Evolutionary conservation across 1,284 basidiomycete species (phyloP).

Genomic region (Marasmius tenuissimus): DNA sequence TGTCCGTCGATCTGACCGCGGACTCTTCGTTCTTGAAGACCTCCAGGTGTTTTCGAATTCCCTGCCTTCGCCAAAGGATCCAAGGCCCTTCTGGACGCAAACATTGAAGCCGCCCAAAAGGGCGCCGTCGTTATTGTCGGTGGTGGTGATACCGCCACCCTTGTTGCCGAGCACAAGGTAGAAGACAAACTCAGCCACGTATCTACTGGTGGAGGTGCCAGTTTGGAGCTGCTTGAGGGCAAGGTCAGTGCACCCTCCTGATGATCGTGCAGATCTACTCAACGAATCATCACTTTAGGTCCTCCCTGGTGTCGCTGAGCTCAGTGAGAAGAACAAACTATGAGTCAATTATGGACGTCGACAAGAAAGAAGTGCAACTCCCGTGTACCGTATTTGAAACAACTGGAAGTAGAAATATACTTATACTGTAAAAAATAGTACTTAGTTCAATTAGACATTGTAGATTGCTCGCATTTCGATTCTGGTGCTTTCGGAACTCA

Average conservation of each 20-base stretch:
- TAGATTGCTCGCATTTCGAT: too few relatives aligned
- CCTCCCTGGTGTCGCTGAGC: slow-evolving; percentile 82
- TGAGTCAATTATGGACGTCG: background rate
- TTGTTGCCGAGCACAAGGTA: slow-evolving; percentile 79
- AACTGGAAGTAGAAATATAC: too few relatives aligned
- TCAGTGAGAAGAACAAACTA: slow-evolving; percentile 51
- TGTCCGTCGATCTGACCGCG: background rate
- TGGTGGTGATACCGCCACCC: slow-evolving; percentile 91
- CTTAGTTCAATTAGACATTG: too few relatives aligned
- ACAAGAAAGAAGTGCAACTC: too few relatives aligned
- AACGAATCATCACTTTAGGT: slow-evolving; percentile 40
- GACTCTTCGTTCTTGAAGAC: slow-evolving; percentile 41
- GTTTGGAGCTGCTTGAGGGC: slow-evolving; percentile 94
- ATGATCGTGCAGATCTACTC: background rate
- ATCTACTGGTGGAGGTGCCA: slow-evolving; percentile 96
- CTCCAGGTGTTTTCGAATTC: slow-evolving; percentile 98
- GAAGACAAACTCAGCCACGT: slow-evolving; percentile 95
- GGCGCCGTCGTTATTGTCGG: slow-evolving; percentile 94
- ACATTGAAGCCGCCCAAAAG: slow-evolving; percentile 83
- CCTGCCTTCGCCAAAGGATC: slow-evolving; percentile 89
- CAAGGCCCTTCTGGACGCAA: slow-evolving; percentile 82
- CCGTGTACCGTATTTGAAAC: too few relatives aligned
- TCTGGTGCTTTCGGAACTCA: too few relatives aligned
- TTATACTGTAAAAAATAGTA: too few relatives aligned
- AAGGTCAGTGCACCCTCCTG: slow-evolving; percentile 59